These are phyloP conservation scores for Euryodendron excelsum DNA, from an alignment of 148 eudicot species.

Conservation along the genomic window DNA sequence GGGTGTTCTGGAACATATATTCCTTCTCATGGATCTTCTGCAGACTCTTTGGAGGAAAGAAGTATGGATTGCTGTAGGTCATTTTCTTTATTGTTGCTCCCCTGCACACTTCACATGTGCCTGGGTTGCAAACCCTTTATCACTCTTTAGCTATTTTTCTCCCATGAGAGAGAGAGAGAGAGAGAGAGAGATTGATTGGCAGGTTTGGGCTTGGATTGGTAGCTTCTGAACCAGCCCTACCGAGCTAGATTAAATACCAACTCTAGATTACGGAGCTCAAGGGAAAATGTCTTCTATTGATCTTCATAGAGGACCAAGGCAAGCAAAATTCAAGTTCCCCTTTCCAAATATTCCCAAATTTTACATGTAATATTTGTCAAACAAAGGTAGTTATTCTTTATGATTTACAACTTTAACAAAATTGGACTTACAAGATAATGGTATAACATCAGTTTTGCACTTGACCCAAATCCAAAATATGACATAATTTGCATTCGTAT, in stretches of 20 bases:
- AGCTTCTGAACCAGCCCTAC: background rate
- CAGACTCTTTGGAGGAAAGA: no score
- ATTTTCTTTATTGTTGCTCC: no score
- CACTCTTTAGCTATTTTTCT: no score
- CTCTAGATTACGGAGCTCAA: background rate
- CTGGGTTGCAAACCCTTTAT: no score
- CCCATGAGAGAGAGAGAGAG: background rate
- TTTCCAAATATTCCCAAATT: background rate
- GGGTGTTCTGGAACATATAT: no score
- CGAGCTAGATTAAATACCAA: no score
- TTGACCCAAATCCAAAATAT: background rate
- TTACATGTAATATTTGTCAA: background rate
- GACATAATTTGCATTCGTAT: background rate
- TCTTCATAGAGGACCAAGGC: background rate
- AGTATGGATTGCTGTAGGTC: no score
- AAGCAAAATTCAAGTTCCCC: background rate
- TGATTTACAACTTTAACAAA: background rate
- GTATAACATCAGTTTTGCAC: background rate
- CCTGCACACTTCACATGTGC: no score
- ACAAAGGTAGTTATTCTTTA: background rate
- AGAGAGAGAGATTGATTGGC: background rate
- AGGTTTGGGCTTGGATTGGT: background rate
- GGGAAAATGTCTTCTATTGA: background rate
- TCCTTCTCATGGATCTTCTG: no score
- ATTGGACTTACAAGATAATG: background rate